phyloP scores from a whole-genome alignment of 345 rosid species.

The Populus tremula region DNA sequence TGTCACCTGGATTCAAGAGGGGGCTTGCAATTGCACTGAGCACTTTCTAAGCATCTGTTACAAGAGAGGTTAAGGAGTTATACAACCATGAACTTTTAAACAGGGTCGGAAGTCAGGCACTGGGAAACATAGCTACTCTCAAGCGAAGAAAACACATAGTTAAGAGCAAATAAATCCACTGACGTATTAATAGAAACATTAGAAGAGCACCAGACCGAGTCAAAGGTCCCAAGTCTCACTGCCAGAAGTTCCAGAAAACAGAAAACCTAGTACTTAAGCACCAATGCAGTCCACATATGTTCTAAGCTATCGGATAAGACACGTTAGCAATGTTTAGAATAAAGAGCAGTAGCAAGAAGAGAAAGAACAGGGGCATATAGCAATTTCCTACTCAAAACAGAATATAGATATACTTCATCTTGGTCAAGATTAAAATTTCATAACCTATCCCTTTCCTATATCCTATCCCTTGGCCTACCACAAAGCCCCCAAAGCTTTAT shows the following conservation, averaged over 20 bases:
- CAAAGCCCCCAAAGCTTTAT: not conserved
- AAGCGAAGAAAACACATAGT: not conserved
- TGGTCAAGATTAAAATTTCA: not conserved
- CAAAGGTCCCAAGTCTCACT: not conserved
- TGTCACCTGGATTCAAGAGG: constrained; percentile 11
- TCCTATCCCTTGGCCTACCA: not conserved
- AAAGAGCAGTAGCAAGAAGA: not conserved
- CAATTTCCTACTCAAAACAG: not conserved
- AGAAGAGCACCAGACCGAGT: not conserved
- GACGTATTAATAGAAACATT: not conserved
- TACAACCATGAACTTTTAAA: not conserved
- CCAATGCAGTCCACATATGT: not conserved
- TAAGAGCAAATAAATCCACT: not conserved
- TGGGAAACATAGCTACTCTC: not conserved
- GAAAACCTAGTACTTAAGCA: not conserved
- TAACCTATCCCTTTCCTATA: not conserved
- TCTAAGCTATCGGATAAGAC: not conserved
- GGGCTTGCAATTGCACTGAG: not conserved
- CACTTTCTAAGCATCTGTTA: constrained; percentile 6
- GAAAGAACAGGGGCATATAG: not conserved
- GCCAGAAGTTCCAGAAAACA: not conserved
- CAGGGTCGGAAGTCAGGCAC: not conserved
- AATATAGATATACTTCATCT: not conserved
- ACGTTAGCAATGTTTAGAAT: not conserved
- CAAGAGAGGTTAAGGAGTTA: not conserved